Base-by-base conservation (phyloP, 306 rosid genomes). In the Vigna mungo region DNA sequence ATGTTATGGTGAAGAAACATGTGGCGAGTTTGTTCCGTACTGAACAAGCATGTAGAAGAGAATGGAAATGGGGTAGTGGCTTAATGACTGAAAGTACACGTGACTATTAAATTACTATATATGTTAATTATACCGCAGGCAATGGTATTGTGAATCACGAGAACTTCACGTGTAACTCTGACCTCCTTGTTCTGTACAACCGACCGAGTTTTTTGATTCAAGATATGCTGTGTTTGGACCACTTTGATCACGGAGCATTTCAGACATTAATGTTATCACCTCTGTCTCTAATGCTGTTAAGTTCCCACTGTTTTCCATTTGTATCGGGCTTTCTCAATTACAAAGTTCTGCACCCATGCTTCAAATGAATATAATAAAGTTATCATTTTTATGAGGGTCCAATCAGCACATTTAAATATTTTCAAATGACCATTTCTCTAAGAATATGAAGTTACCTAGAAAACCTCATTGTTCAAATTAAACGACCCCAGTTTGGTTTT, bases 131-230 rank as follows among this genome's bases (percentile, higher is more conserved):
- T 72, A 61, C 56, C 84, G 75, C 72, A 85, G 94, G 96, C 87
- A 94, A 90, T 79, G 89, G 56, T 88, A 70, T 82, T 88, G 97
- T 82, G 91, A 89, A 92, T 82, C 92, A 90, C 95, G 82, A 92
- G 90, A 88, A 75, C 82, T 90, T 89, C 98, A 90, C 97, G 97
- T 92, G 98, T 93, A 87, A 88, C 73, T 80, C 92, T 92, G 94
- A 86, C 90, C 71, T 85, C 74, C 79, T 84, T 83, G 88, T 81
- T 85, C 75, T 79, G 78, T 67, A 87, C 82, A 83, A 76, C 87
- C 85, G 81, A 77, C 73, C 83, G 72, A 48, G 21, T 74, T 72
- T 74, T 79, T 74, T 62, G n/a, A 52, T 71, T 59, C 63, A 83
- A 84, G 21, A 72, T 64, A 81, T 47, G 64, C 78, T 67, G 41